Evolutionary conservation across 768 basidiomycete species (phyloP).

Genomic region (Chalciporus pseudorubinellus): DNA sequence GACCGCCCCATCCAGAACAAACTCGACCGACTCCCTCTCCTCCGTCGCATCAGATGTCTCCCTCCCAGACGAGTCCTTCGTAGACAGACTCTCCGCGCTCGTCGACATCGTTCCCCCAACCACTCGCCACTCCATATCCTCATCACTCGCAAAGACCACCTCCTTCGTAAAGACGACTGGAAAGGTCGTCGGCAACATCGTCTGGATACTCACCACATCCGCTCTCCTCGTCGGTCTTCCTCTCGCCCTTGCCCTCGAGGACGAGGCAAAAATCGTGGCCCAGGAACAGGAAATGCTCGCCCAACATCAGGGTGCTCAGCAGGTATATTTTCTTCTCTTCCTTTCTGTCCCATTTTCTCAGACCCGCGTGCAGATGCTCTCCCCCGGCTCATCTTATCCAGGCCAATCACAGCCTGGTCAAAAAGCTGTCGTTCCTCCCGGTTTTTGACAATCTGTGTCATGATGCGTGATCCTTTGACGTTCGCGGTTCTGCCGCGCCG

Average conservation of each 20-base stretch:
- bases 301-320: slow-evolving; percentile 90
- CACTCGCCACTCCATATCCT: slow-evolving; percentile 74
- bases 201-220: slow-evolving; percentile 94
- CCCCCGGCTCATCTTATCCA: slow-evolving; percentile 57
- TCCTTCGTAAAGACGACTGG: slow-evolving; percentile 63
- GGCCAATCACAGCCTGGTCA: slow-evolving; percentile 36
- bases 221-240: slow-evolving; percentile 93
- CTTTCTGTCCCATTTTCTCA: slow-evolving; percentile 7
- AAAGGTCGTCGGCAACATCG: slow-evolving; percentile 79
- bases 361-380: slow-evolving; percentile 59
- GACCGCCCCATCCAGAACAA: slow-evolving; percentile 69
- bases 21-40: slow-evolving; percentile 68
- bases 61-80: slow-evolving; percentile 73
- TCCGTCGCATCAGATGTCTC: slow-evolving; percentile 72
- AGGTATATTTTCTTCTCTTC: slow-evolving; percentile 48
- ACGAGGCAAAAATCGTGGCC: slow-evolving; percentile 90
- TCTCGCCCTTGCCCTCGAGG: slow-evolving; percentile 89
- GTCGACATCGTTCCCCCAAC: slow-evolving; percentile 94
- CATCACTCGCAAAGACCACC: slow-evolving; percentile 58
- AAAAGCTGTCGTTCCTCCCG: slow-evolving; percentile 76
- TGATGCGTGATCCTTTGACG: not conserved
- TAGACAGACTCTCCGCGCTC: slow-evolving; percentile 87
- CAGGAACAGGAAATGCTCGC: slow-evolving; percentile 94
- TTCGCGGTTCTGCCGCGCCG: not conserved
- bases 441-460: slow-evolving; percentile 54